phyloP scores from a whole-genome alignment of 139 green algal genomes.

The Tetraselmis chui region DNA sequence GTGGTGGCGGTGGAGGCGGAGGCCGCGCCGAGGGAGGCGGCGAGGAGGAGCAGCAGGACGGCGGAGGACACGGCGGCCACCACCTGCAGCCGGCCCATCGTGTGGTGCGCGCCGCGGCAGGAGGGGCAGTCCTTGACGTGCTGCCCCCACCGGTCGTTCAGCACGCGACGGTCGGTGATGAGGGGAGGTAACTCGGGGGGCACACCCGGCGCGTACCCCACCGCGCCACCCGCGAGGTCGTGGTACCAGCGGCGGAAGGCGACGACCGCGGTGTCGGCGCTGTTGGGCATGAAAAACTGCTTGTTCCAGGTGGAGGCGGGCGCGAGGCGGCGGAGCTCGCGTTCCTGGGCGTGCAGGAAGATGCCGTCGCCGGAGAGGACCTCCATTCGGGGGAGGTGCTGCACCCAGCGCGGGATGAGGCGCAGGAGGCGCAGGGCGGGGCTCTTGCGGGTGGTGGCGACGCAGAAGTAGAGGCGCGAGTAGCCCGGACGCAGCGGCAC shows the following conservation, averaged over 20 bases:
- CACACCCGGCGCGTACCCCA: background rate
- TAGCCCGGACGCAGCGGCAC: background rate
- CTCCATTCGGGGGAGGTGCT: background rate
- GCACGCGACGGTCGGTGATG: background rate
- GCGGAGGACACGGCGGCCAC: background rate
- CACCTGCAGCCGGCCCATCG: background rate
- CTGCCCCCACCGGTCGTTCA: background rate
- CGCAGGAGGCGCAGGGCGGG: background rate
- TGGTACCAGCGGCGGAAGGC: slow-evolving; percentile 36
- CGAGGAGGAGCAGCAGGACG: background rate
- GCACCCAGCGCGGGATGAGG: background rate
- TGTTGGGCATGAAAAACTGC: slow-evolving; percentile 41
- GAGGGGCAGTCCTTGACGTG: background rate
- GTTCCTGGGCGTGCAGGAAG: slow-evolving; percentile 9
- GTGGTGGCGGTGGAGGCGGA: background rate
- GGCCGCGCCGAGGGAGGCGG: background rate
- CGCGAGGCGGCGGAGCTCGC: background rate
- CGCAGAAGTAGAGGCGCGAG: background rate
- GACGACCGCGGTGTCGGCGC: slow-evolving; percentile 31
- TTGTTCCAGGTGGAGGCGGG: background rate
- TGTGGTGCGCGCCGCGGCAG: slow-evolving; percentile 1
- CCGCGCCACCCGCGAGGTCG: slow-evolving; percentile 23
- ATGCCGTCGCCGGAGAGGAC: background rate
- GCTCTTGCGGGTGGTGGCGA: background rate
- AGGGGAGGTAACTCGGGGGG: background rate